Percentiles rank a stretch among this genome's conserved stretches.
Conservation (phyloP, 2,329 filamentous ascomycete species). For the Penicillium sp. region DNA sequence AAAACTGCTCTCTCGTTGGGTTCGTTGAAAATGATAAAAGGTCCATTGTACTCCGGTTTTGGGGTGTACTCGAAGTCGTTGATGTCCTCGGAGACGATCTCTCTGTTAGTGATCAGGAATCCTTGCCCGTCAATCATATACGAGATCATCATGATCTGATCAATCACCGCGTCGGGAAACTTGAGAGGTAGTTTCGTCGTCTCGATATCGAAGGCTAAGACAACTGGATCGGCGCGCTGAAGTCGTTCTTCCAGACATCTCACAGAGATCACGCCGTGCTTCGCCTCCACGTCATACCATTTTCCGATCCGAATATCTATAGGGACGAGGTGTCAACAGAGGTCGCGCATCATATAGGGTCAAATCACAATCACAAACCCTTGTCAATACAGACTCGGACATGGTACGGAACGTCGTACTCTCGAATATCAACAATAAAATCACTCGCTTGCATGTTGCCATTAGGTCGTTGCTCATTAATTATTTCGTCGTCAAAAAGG, state of each 20-base stretch:
- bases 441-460: conserved; percentile 88
- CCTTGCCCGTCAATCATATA: conserved; percentile 99
- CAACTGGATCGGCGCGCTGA: conserved; percentile 91
- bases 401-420: conserved; percentile 99
- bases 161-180: conserved; percentile 91
- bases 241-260: conserved; percentile 85
- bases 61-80: conserved; percentile 98
- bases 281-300: conserved; percentile 96
- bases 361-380: conserved; percentile 56
- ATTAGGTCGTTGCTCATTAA: conserved; percentile 79
- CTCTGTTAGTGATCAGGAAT: conserved; percentile 95
- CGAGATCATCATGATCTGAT: conserved; percentile 99
- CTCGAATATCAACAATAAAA: conserved; percentile 96
- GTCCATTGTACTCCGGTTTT: conserved; percentile 91
- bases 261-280: conserved; percentile 85
- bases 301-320: conserved; percentile 92
- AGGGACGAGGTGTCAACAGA: conserved; percentile 30
- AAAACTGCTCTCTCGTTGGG: conserved; percentile 86
- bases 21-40: conserved; percentile 98
- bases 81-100: conserved; percentile 97
- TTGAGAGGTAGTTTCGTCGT: conserved; percentile 95
- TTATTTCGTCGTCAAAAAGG: conserved; percentile 90
- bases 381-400: conserved; percentile 98
- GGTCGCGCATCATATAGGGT: neutral
- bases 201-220: conserved; percentile 99